A percentile compares a stretch with the other conserved stretches of the same genome.
These are phyloP conservation scores for Bassia scoparia DNA, from an alignment of 148 eudicot species.

Conservation along the genomic window DNA sequence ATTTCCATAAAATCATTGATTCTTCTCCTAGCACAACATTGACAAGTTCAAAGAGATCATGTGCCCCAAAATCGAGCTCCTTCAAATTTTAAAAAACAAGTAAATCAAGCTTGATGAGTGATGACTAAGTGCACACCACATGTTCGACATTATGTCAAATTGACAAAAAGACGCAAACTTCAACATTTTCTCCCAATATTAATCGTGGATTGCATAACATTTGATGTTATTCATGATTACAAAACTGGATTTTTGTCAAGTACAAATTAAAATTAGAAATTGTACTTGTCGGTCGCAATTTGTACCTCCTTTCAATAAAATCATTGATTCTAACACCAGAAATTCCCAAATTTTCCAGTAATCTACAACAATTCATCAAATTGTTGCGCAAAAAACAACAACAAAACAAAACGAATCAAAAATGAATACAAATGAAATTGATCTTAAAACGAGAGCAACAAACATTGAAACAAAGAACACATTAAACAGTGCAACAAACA, in stretches of 20 bases:
- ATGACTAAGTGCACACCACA: background rate
- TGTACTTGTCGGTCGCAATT: no score
- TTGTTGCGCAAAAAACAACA: background rate
- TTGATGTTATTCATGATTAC: background rate
- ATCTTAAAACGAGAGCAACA: no score
- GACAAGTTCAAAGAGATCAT: background rate
- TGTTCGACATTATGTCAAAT: conserved; percentile 1
- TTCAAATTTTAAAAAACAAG: background rate
- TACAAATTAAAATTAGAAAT: background rate
- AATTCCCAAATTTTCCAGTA: background rate
- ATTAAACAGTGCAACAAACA: no score
- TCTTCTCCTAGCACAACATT: background rate
- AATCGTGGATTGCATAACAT: background rate
- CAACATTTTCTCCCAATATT: background rate
- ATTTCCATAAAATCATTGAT: background rate
- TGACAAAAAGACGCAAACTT: background rate
- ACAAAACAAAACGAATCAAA: background rate
- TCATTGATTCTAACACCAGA: no score
- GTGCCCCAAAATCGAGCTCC: background rate
- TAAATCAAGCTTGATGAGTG: background rate
- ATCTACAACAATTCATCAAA: background rate
- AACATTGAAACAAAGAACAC: no score
- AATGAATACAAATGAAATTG: no score
- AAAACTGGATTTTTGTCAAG: background rate
- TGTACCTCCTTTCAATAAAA: background rate